Conservation (phyloP, 2,329 filamentous ascomycete genomes). For the Pestalotiopsis sp. region DNA sequence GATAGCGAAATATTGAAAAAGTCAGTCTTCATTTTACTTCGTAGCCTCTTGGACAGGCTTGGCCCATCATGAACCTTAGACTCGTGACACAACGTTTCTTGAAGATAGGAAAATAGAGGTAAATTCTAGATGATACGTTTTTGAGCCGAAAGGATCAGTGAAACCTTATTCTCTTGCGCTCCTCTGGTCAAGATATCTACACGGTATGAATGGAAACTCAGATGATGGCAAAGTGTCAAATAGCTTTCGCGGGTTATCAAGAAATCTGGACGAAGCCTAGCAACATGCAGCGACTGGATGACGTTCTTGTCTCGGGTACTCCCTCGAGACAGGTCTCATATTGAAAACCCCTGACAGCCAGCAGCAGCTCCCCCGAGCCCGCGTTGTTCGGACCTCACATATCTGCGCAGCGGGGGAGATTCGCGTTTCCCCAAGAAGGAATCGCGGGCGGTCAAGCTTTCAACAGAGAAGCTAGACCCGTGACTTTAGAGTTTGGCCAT, state of each 20-base stretch:
- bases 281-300: background rate
- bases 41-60: background rate
- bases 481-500: background rate
- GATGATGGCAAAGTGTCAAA: background rate
- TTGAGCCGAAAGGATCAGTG: background rate
- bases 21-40: background rate
- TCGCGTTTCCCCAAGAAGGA: background rate
- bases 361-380: background rate
- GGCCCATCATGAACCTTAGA: background rate
- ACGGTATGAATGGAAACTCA: background rate
- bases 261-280: background rate
- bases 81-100: background rate
- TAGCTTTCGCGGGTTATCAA: background rate
- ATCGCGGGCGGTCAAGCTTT: no score
- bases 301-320: background rate
- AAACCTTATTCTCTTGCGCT: background rate
- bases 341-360: background rate
- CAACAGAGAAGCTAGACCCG: background rate
- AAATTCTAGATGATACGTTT: background rate
- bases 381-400: background rate
- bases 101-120: background rate
- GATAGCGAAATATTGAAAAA: background rate
- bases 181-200: background rate
- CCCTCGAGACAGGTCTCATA: background rate
- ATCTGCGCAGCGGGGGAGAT: background rate